phyloP scores from a whole-genome alignment of 176 grass and related monocot genomes.

The Zea mays region Zm-B73-REFERENCE-NAM-5.0 NC_050103.1:179450001-179450500 shows the following conservation, averaged over 20 bases:
- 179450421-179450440: neutral
- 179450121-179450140: neutral
- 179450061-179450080: neutral
- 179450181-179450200: neutral
- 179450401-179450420: neutral
- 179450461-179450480: neutral
- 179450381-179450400: constrained; percentile 5
- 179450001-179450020: too few species aligned
- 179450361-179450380: neutral
- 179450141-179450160: neutral
- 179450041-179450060: neutral
- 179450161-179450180: neutral
- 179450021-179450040: too few species aligned
- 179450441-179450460: neutral
- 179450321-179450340: constrained; percentile 6
- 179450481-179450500: neutral
- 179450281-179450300: neutral
- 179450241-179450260: neutral
- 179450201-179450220: neutral
- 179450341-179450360: neutral
- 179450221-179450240: neutral
- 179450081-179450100: neutral
- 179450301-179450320: neutral
- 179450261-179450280: constrained; percentile 1
- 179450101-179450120: neutral